A percentile compares a stretch with the other conserved stretches of the same genome.
These are phyloP conservation scores for Smittium culicis DNA, from an alignment of 371 early-diverging fungal species.

Conservation along the genomic window DNA sequence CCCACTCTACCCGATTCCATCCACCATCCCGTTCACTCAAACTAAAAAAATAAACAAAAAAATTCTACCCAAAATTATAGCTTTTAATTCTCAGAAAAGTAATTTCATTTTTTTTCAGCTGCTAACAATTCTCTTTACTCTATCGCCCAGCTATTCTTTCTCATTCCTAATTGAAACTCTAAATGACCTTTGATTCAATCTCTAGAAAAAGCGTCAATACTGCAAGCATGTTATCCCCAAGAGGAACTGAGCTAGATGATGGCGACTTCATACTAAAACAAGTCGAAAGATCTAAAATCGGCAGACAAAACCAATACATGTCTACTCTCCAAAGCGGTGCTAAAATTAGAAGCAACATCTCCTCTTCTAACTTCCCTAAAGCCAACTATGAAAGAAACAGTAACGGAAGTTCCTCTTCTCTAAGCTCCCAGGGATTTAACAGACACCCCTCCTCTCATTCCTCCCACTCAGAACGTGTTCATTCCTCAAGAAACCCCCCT, in stretches of 20 bases:
- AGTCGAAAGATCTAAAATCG: constrained; percentile 8
- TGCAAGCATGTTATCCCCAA: background rate
- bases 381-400: background rate
- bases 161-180: too few relatives aligned
- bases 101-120: too few relatives aligned
- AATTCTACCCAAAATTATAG: too few relatives aligned
- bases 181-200: background rate
- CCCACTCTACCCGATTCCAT: too few relatives aligned
- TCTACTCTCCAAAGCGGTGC: constrained; percentile 9
- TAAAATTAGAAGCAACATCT: constrained; percentile 6
- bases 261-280: constrained; percentile 8
- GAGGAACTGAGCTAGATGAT: constrained; percentile 10
- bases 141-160: too few relatives aligned
- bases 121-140: too few relatives aligned
- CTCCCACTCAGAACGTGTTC: background rate
- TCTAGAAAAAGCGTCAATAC: background rate
- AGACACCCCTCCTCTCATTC: background rate
- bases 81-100: too few relatives aligned
- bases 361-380: background rate
- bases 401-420: constrained; percentile 6
- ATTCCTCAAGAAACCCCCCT: background rate
- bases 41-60: too few relatives aligned
- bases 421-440: constrained; percentile 6
- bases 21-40: too few relatives aligned
- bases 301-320: constrained; percentile 11